These are phyloP conservation scores for Cryptococcus sp. DNA, from an alignment of 1,284 basidiomycete species.

Conservation along the genomic window DNA sequence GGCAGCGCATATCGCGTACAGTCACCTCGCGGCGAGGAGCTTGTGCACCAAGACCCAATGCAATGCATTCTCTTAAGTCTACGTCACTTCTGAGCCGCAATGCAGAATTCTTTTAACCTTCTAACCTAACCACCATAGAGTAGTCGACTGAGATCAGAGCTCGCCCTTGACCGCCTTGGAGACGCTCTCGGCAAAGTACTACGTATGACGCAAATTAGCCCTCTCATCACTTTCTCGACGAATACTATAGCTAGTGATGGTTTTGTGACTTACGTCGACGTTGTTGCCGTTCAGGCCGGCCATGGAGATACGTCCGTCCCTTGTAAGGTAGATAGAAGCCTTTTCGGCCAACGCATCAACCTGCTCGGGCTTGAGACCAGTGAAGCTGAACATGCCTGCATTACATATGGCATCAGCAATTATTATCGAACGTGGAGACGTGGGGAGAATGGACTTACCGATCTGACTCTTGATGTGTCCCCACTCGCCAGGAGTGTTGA, in stretches of 20 bases:
- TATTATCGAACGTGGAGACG: neutral
- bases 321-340: conserved; percentile 82
- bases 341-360: conserved; percentile 84
- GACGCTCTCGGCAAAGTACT: conserved; percentile 82
- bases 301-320: conserved; percentile 86
- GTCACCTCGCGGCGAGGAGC: no score
- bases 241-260: no score
- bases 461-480: conserved; percentile 95
- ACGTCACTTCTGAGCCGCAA: no score
- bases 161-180: conserved; percentile 77
- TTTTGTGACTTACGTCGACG: conserved; percentile 59
- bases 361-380: conserved; percentile 70
- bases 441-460: conserved; percentile 45
- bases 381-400: conserved; percentile 66
- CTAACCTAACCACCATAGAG: no score
- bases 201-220: neutral
- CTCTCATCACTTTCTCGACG: neutral
- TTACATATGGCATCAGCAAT: neutral
- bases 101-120: no score
- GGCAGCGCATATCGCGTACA: no score
- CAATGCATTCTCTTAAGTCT: no score
- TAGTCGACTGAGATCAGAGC: conserved; percentile 44
- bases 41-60: no score
- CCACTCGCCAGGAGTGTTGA: conserved; percentile 93
- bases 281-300: conserved; percentile 89